Percentiles rank a stretch among this genome's conserved stretches.
These are phyloP conservation scores for Debaryomyces sp. DNA, from an alignment of 1,139 yeast genomes.

Conservation along the genomic window DNA sequence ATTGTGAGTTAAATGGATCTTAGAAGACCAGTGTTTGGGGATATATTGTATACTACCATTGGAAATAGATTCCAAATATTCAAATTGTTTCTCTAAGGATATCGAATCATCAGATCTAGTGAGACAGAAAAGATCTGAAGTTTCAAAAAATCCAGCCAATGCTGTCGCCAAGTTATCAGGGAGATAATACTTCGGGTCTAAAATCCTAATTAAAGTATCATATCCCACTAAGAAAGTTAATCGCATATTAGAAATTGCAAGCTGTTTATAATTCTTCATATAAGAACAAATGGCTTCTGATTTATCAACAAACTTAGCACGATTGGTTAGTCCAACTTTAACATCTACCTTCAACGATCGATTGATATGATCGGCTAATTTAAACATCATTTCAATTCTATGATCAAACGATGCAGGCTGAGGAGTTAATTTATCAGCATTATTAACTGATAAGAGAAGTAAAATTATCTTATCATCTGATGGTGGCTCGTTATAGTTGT, in stretches of 20 bases:
- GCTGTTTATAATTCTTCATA: constrained; percentile 13
- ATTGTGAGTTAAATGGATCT: constrained; percentile 39
- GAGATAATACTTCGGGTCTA: constrained; percentile 71
- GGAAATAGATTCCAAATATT: constrained; percentile 43
- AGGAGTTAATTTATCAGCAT: constrained; percentile 71
- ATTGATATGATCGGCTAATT: constrained; percentile 50
- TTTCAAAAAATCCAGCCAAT: constrained; percentile 53
- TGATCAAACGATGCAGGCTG: constrained; percentile 60
- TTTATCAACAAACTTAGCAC: constrained; percentile 72
- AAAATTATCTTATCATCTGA: constrained; percentile 21
- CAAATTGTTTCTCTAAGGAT: constrained; percentile 34
- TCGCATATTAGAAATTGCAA: constrained; percentile 17
- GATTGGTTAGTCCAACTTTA: constrained; percentile 60
- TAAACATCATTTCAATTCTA: constrained; percentile 70
- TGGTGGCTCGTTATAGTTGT: constrained; percentile 10
- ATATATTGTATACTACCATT: constrained; percentile 45
- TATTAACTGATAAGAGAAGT: constrained; percentile 64
- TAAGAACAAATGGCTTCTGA: constrained; percentile 33
- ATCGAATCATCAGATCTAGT: constrained; percentile 50
- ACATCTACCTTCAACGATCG: constrained; percentile 36
- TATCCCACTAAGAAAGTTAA: constrained; percentile 71
- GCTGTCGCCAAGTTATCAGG: constrained; percentile 50
- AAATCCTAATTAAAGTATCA: constrained; percentile 73
- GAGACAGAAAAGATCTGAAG: constrained; percentile 58
- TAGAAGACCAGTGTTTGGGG: constrained; percentile 57